Base-by-base conservation (phyloP, 2,329 filamentous ascomycete species). In the Aspergillus spinulosporus region DNA sequence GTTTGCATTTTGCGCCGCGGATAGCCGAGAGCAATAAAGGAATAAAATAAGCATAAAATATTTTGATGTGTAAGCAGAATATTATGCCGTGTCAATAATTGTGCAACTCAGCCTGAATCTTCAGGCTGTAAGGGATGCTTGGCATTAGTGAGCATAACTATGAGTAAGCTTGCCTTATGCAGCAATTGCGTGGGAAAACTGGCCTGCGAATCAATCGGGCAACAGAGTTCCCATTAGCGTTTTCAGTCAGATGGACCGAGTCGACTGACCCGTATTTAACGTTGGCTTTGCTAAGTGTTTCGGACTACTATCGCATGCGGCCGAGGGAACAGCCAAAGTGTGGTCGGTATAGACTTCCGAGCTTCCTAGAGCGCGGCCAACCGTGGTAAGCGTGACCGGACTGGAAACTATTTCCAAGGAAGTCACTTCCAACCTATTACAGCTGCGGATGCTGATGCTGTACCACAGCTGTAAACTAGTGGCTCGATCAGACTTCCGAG, bases 1-100 rank as follows among this genome's bases (percentile, higher is more conserved):
- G 29, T 45, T 54, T 54, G 46, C 52, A 49, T 46, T 46, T 49
- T 40, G 45, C 29, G 46, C 52, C 52, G 52, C 36, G 36, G 39
- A 21, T 54, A 49, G 36, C 52, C 52, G 52, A 49, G 21, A 26
- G 14, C 15, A 14, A 3, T 8, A n/a, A n/a, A n/a, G n/a, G n/a
- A n/a, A n/a, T n/a, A n/a, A n/a, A n/a, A n/a, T n/a, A n/a, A n/a
- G n/a, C n/a, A n/a, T n/a, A n/a, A n/a, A n/a, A n/a, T n/a, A 12
- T 12, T 37, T 32, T 12, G 26, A 14, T 15, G 32, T 14, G 26
- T 46, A 46, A 46, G 43, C 12, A 46, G 34, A 3, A 12, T 12
- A 8, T 37, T 12, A 12, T n/a, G n/a, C n/a, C n/a, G n/a, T n/a
- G n/a, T 37, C 8, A 6, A 12, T 5, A 12, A 37, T 5, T 34